Evolutionary conservation across 805 yeast genomes (phyloP).

Genomic region (Yamadazyma laniorum): DNA sequence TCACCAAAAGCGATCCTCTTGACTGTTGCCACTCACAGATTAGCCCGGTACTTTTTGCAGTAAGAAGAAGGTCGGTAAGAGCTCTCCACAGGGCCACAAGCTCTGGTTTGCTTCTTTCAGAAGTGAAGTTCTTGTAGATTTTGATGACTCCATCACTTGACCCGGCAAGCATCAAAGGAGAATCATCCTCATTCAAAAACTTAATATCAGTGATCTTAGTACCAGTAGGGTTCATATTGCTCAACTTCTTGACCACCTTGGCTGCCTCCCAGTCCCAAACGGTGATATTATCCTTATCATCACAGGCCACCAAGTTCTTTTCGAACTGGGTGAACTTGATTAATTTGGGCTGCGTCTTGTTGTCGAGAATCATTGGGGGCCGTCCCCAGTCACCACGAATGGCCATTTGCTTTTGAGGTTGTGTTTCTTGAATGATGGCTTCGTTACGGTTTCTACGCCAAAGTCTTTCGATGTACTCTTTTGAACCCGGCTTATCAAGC

Average conservation of each 20-base stretch:
- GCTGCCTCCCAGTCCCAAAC: constrained; percentile 85
- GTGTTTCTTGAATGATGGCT: constrained; percentile 80
- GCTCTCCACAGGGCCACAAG: constrained; percentile 91
- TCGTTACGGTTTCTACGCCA: constrained; percentile 95
- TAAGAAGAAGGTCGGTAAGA: constrained; percentile 74
- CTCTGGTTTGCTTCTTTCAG: constrained; percentile 21
- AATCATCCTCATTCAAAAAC: constrained; percentile 88
- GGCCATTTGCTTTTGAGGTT: constrained; percentile 81
- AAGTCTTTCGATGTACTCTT: constrained; percentile 71
- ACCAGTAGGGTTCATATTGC: constrained; percentile 83
- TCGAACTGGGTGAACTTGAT: constrained; percentile 89
- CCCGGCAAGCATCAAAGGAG: constrained; percentile 80
- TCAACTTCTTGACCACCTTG: constrained; percentile 61
- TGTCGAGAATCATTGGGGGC: constrained; percentile 56
- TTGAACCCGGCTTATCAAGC: constrained; percentile 88
- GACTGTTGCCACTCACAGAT: constrained; percentile 97
- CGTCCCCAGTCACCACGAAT: constrained; percentile 84
- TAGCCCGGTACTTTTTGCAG: constrained; percentile 79
- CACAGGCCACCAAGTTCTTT: constrained; percentile 72
- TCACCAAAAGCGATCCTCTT: constrained; percentile 83
- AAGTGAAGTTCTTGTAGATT: constrained; percentile 73
- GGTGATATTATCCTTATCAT: constrained; percentile 77
- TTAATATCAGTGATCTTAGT: constrained; percentile 85
- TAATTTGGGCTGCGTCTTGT: constrained; percentile 75
- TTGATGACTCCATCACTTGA: constrained; percentile 94